phyloP scores from a whole-genome alignment of 2,329 filamentous ascomycete genomes.

The Calycina marina region DNA sequence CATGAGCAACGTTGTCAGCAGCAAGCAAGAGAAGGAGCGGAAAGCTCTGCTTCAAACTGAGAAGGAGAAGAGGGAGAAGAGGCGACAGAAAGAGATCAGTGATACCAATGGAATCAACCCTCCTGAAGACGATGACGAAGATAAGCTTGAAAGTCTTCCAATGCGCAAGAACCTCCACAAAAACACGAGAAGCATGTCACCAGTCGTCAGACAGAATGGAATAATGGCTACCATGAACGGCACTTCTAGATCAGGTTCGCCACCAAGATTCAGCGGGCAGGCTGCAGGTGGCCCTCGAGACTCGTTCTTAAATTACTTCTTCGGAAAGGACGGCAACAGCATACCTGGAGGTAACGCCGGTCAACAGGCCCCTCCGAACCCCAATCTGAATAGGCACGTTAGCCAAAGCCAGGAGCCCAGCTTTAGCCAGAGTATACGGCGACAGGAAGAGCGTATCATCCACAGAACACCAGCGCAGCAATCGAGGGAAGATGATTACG shows the following conservation, averaged over 20 bases:
- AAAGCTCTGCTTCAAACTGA: constrained; percentile 70
- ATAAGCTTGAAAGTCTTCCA: constrained; percentile 41
- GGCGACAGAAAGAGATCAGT: constrained; percentile 69
- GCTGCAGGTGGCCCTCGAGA: constrained; percentile 55
- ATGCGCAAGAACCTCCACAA: constrained; percentile 35
- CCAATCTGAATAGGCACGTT: constrained; percentile 46
- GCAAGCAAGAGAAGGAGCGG: constrained; percentile 87
- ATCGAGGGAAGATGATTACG: constrained; percentile 28
- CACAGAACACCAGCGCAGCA: constrained; percentile 34
- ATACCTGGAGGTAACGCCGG: constrained; percentile 29
- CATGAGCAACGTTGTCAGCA: constrained; percentile 92
- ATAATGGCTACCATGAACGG: constrained; percentile 57
- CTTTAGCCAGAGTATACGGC: constrained; percentile 70
- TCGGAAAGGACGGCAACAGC: constrained; percentile 82
- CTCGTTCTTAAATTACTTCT: constrained; percentile 97
- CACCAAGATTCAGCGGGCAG: constrained; percentile 45
- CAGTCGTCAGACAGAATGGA: constrained; percentile 56
- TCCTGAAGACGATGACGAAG: constrained; percentile 44
- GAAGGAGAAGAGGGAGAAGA: constrained; percentile 69
- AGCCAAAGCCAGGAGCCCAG: constrained; percentile 68
- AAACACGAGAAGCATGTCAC: constrained; percentile 69
- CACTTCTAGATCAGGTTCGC: constrained; percentile 39
- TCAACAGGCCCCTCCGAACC: constrained; percentile 17
- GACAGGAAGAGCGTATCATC: constrained; percentile 37
- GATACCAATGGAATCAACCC: constrained; percentile 55